Conservation (phyloP, 306 rosid genomes). For the Pterocarpus santalinus region DNA sequence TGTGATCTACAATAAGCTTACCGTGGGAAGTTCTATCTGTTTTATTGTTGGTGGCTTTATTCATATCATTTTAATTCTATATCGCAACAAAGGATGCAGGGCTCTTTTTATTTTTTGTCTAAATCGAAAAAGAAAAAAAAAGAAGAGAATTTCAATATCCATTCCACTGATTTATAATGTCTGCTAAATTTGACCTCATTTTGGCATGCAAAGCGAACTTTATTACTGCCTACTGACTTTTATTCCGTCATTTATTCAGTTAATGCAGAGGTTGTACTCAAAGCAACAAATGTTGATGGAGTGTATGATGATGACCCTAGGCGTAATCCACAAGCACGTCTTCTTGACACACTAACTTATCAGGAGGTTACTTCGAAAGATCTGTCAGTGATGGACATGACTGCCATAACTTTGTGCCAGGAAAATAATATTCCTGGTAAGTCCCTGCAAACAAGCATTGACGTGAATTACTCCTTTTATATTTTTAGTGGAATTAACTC, state of each 20-base stretch:
- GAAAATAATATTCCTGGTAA: conserved; percentile 94
- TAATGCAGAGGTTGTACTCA: conserved; percentile 95
- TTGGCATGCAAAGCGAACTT: background rate
- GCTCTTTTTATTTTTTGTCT: background rate
- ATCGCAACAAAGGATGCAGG: background rate
- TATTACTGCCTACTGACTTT: conserved; percentile 27
- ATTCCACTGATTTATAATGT: background rate
- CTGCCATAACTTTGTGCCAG: conserved; percentile 95
- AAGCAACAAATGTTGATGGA: conserved; percentile 97
- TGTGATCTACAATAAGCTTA: conserved; percentile 10
- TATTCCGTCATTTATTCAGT: conserved; percentile 59
- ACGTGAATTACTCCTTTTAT: background rate
- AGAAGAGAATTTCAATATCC: background rate
- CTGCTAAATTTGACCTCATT: conserved; percentile 2
- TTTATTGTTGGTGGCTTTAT: background rate
- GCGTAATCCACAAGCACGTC: conserved; percentile 79
- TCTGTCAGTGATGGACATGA: conserved; percentile 97
- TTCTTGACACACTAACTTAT: conserved; percentile 79
- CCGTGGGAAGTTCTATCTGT: background rate
- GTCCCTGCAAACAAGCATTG: conserved; percentile 27
- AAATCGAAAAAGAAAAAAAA: background rate
- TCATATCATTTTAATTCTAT: conserved; percentile 6
- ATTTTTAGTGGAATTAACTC: background rate
- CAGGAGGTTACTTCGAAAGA: conserved; percentile 87
- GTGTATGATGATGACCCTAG: conserved; percentile 84